Evolutionary conservation across 129 eudicot species (phyloP).

Genomic region (Pulicaria dysenterica): DNA sequence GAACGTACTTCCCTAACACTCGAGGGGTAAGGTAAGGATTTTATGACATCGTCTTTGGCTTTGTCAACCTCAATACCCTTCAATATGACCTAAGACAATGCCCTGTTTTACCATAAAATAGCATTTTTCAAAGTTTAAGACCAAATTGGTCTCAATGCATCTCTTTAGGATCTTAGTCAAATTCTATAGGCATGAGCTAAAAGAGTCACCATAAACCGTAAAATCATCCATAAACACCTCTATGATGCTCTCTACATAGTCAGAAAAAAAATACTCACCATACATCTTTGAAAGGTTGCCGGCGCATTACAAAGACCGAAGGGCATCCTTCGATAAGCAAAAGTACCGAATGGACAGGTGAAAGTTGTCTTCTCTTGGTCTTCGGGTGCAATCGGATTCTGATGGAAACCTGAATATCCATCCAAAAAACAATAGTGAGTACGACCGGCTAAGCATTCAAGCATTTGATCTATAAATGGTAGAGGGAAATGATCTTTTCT

Average conservation of each 20-base stretch:
- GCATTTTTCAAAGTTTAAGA: constrained; percentile 12
- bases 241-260: neutral
- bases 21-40: neutral
- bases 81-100: too few species aligned
- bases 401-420: too few species aligned
- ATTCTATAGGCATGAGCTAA: neutral
- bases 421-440: too few species aligned
- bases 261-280: neutral
- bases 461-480: too few species aligned
- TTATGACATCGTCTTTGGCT: too few species aligned
- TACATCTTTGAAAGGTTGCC: neutral
- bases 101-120: constrained; percentile 10
- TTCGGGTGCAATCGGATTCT: neutral
- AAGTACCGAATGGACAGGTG: neutral
- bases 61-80: constrained; percentile 2
- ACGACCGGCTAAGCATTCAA: too few species aligned
- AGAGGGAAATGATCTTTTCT: too few species aligned
- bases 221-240: constrained; percentile 20
- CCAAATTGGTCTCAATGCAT: constrained; percentile 5
- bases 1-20: neutral
- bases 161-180: neutral
- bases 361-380: neutral
- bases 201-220: neutral
- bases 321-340: neutral
- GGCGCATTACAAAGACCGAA: too few species aligned